Evolutionary conservation across 2,329 filamentous ascomycete species (phyloP), one percentile per base, ranked within the genome.

Genomic region (Didymella arachidicola): DNA sequence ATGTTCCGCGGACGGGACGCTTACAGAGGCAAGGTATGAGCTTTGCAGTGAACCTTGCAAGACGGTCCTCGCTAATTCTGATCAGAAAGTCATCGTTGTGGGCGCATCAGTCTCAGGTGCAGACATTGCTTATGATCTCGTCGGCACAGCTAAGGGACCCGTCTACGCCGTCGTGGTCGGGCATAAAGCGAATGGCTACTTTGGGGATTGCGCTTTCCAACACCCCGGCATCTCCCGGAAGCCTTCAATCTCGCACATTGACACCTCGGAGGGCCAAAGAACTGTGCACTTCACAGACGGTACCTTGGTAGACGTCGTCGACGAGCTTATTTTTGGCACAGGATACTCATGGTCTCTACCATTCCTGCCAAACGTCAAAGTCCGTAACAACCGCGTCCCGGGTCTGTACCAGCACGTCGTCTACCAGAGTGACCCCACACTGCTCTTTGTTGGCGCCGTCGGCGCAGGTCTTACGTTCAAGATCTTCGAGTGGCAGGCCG

Each of bases 401-500:
- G 80, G 79, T 8, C 73, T 88, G 0, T 88, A 86, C 64, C 83
- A 86, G 65, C 86, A 88, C 65, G 76, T 87, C 0, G 82, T 87
- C 7, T 86, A 81, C 70, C 78, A 77, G 32, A 64, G 79, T 18
- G 86, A 88, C 61, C 83, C 85, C 0, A 83, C 80, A 0, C 74
- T 88, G 10, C 73, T 83, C 2, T 88, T 88, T 65, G 78, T 88
- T 2, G 86, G 86, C 26, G 86, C 86, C 4, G 84, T 83, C 57
- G 66, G 72, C 66, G 63, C 68, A 39, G 68, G 69, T 4, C 59
- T 90, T 27, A 90, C 87, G 0, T 90, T 90, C 76, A 88, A 87
- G 69, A 82, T 89, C 29, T 89, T 88, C 54, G 87, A 89, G 74
- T 89, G 86, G 85, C 87, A 89, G 67, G 86, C 86, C 7, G 86